Base-by-base conservation (phyloP, 2,329 filamentous ascomycete genomes). In the Biscogniauxia sp. region DNA sequence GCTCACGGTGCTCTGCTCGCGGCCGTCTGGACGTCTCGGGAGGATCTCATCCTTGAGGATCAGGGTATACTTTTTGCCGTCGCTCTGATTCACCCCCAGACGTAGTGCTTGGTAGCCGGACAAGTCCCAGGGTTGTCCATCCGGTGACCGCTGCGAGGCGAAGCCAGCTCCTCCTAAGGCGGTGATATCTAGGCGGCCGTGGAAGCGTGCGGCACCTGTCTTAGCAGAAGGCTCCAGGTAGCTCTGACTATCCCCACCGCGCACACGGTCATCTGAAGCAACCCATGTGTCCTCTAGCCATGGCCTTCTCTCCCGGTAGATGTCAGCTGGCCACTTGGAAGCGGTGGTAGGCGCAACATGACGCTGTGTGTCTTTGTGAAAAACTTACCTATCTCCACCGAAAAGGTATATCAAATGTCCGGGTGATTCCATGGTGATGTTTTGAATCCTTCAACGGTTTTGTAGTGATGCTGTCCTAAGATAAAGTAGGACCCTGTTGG, bases 101-200 rank as follows among this genome's bases (percentile, higher is more conserved):
- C 81, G 73, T 23, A 92, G 75, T 2, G 89, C 90, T 53, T 85
- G 81, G 67, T 87, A 89, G 11, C 67, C 70, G 1, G 82, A 83
- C 7, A 95, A 75, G 68, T 95, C 83, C 83, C 89, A 90, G 23
- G 76, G 76, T 15, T 80, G 75, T 49, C 82, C 76, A 7, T 86
- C 84, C 49, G 80, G 81, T 4, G 88, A 92, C 53, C 88, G 84
- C 72, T 94, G 92, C 4, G 88, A 91, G 9, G 91, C 91, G 71
- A 96, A 95, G 5, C 92, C 92, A 0, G 92, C 91, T 28, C 90
- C 91, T 25, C 91, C 91, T 0, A 95, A 84, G 0, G 90, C 86
- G 57, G 82, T 82, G 64, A 88, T 92, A 75, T 95, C 91, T 20
- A 95, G 81, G 23, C 80, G 79, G 2, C 92, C 91, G 64, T 84